Evolutionary conservation across 2,329 filamentous ascomycete genomes (phyloP).

Genomic region (Tolypocladium inflatum): DNA sequence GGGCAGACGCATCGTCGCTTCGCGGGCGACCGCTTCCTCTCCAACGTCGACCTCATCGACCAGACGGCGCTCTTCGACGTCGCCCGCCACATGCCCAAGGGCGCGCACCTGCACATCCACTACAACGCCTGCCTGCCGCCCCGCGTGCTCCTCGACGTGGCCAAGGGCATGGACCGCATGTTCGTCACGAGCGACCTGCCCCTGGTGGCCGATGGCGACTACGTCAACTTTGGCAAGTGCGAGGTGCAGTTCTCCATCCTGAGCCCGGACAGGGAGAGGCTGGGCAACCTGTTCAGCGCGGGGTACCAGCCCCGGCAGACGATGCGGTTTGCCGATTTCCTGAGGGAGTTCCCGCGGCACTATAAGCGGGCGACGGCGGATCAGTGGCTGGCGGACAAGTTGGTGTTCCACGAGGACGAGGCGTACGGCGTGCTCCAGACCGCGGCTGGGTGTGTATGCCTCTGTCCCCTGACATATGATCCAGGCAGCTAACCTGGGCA

Average conservation of each 20-base stretch:
- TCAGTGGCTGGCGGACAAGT: constrained; percentile 51
- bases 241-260: constrained; percentile 55
- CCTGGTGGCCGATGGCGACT: constrained; percentile 30
- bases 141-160: constrained; percentile 44
- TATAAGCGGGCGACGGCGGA: constrained; percentile 20
- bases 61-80: constrained; percentile 48
- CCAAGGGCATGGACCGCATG: constrained; percentile 52
- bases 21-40: constrained; percentile 48
- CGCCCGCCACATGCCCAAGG: constrained; percentile 56
- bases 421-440: constrained; percentile 43
- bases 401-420: constrained; percentile 52
- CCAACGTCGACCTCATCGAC: constrained; percentile 43
- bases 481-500: constrained; percentile 10
- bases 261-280: constrained; percentile 19
- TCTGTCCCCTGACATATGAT: no score
- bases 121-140: constrained; percentile 67
- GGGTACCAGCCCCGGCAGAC: constrained; percentile 34
- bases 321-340: constrained; percentile 34
- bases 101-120: constrained; percentile 64
- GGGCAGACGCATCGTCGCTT: constrained; percentile 36
- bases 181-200: constrained; percentile 53
- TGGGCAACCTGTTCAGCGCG: constrained; percentile 37
- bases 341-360: constrained; percentile 21
- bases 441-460: constrained; percentile 37
- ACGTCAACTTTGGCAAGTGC: constrained; percentile 36